Percentiles rank a stretch among this genome's conserved stretches.
phyloP scores from a whole-genome alignment of 345 rosid species.

The Ricinus communis region DNA sequence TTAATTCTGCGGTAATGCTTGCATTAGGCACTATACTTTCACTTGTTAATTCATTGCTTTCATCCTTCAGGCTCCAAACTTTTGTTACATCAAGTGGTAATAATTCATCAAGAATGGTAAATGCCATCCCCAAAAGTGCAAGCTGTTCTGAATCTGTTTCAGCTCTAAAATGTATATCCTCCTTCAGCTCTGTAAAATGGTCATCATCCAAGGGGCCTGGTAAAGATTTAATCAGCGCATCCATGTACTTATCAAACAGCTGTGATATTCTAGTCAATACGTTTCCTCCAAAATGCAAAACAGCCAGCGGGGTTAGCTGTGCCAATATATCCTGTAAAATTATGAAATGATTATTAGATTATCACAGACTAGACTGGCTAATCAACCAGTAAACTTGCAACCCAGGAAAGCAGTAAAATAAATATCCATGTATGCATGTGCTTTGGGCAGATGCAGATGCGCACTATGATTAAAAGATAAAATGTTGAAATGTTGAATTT shows the following conservation, averaged over 20 bases:
- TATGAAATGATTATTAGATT: slow-evolving; percentile 4
- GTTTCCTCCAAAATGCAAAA: slow-evolving; percentile 81
- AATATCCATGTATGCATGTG: not conserved
- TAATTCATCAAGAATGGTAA: slow-evolving; percentile 82
- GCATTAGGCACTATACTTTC: slow-evolving; percentile 44
- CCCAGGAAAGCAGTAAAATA: not conserved
- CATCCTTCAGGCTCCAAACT: slow-evolving; percentile 64
- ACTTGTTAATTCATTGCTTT: slow-evolving; percentile 42
- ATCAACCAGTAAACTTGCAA: slow-evolving; percentile 6
- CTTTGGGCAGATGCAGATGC: slow-evolving; percentile 3
- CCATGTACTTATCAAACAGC: slow-evolving; percentile 79
- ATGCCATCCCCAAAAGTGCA: slow-evolving; percentile 88
- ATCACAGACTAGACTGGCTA: slow-evolving; percentile 3
- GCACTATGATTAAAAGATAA: not conserved
- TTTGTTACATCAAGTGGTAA: slow-evolving; percentile 57
- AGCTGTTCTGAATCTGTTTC: slow-evolving; percentile 95
- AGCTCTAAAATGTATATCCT: slow-evolving; percentile 63
- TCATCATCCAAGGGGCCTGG: slow-evolving; percentile 94
- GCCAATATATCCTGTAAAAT: slow-evolving; percentile 74
- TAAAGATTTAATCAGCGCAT: slow-evolving; percentile 68
- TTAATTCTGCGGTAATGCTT: slow-evolving; percentile 58
- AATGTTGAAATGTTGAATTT: not conserved
- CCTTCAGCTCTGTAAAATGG: slow-evolving; percentile 75
- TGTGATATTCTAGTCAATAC: slow-evolving; percentile 69
- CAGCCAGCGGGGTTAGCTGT: slow-evolving; percentile 67